Conservation (phyloP, 805 yeast genomes). For the Lachancea thermotolerans region DNA sequence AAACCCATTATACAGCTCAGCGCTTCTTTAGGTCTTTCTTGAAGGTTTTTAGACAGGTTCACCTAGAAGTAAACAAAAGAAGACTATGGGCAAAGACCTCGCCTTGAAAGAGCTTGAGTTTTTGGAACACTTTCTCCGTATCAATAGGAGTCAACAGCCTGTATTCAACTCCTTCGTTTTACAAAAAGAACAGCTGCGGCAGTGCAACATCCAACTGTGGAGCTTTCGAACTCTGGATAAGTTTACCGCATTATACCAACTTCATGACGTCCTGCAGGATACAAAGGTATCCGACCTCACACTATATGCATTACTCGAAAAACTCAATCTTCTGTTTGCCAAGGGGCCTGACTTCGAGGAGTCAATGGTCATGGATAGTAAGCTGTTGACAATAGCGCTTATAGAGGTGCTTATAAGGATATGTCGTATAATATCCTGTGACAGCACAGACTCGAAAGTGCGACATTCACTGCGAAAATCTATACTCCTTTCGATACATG, state of each 20-base stretch:
- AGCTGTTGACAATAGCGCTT: conserved; percentile 6
- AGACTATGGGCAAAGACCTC: conserved; percentile 1
- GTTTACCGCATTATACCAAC: conserved; percentile 4
- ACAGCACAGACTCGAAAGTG: conserved; percentile 1
- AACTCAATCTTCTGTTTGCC: conserved; percentile 7
- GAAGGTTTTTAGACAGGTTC: no score
- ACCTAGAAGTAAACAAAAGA: no score
- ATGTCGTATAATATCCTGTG: conserved; percentile 5
- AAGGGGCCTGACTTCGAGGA: conserved; percentile 2
- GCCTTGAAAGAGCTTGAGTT: conserved; percentile 2
- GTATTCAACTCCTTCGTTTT: conserved; percentile 13
- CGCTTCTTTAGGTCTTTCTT: no score
- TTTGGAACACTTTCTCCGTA: conserved; percentile 13
- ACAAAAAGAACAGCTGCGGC: conserved; percentile 7
- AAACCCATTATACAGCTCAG: no score
- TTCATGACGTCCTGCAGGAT: conserved; percentile 3
- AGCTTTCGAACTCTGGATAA: conserved; percentile 4
- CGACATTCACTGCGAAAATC: conserved; percentile 5
- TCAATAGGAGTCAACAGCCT: conserved; percentile 10
- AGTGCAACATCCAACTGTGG: conserved; percentile 8
- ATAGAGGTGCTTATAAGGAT: conserved; percentile 8
- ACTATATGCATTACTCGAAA: conserved; percentile 9
- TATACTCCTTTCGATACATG: conserved; percentile 1
- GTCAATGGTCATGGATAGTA: conserved; percentile 3
- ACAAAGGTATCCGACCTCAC: conserved; percentile 4